Conservation (phyloP, 345 rosid genomes). For the Boechera stricta region DNA sequence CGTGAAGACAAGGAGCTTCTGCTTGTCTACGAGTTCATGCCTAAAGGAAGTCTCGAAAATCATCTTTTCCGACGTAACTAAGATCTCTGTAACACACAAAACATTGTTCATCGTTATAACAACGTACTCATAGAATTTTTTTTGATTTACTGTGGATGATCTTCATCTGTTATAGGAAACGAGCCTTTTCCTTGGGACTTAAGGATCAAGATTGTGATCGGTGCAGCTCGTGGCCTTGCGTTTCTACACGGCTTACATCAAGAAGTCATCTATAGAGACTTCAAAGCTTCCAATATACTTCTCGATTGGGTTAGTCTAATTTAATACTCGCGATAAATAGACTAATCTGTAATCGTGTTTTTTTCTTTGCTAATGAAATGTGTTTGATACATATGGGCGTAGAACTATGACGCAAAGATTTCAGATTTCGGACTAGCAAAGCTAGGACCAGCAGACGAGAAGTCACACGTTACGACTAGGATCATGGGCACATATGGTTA, state of each 20-base stretch:
- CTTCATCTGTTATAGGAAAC: conserved; percentile 32
- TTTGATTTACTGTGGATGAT: neutral
- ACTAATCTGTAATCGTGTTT: neutral
- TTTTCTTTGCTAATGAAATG: neutral
- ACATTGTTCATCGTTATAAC: neutral
- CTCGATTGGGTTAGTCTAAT: conserved; percentile 67
- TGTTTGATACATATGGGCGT: conserved; percentile 16
- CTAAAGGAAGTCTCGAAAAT: conserved; percentile 76
- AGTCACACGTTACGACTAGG: conserved; percentile 80
- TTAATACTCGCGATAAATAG: neutral
- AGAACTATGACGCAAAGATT: conserved; percentile 65
- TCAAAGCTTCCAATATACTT: conserved; percentile 83
- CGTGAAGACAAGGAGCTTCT: conserved; percentile 75
- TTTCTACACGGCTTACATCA: conserved; percentile 74
- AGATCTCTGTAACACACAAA: conserved; percentile 37
- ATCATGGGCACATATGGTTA: conserved; percentile 60
- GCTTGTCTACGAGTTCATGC: conserved; percentile 85
- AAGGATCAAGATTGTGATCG: conserved; percentile 74
- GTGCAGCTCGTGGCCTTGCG: conserved; percentile 83
- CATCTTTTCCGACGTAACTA: conserved; percentile 79
- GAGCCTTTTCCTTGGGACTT: conserved; percentile 84
- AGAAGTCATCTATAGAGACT: conserved; percentile 83
- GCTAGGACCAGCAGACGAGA: conserved; percentile 62
- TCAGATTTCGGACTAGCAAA: conserved; percentile 80
- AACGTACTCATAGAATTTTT: neutral